These are phyloP conservation scores for Salix udensis DNA, from an alignment of 345 rosid genomes.

Conservation along the genomic window DNA sequence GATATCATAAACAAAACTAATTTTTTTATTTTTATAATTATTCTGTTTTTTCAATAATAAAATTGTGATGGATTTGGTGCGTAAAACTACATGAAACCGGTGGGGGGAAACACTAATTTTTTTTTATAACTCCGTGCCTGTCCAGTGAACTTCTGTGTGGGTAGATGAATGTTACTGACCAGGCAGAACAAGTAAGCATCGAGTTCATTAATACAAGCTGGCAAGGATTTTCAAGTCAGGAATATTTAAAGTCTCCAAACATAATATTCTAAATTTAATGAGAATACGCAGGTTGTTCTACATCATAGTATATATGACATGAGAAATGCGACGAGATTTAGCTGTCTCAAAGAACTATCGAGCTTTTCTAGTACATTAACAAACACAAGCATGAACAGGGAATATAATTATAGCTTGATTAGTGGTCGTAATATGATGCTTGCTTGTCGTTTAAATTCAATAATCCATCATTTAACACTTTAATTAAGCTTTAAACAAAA, in stretches of 20 bases:
- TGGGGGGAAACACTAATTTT: too few relatives aligned
- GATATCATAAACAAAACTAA: too few relatives aligned
- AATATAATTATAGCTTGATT: neutral
- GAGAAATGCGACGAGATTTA: neutral
- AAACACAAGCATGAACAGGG: too few relatives aligned
- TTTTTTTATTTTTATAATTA: too few relatives aligned
- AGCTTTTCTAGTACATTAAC: too few relatives aligned
- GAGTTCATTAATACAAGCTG: neutral
- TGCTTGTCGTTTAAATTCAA: conserved; percentile 13
- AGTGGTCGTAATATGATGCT: neutral
- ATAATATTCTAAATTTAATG: neutral
- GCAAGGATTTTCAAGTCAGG: neutral
- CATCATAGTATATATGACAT: neutral
- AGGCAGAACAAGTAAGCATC: neutral
- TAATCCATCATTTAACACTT: conserved; percentile 7
- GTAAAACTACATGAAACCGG: too few relatives aligned
- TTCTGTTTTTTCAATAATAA: too few relatives aligned
- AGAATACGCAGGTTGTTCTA: neutral
- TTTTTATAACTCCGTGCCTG: neutral
- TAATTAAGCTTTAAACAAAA: neutral
- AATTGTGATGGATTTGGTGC: too few relatives aligned
- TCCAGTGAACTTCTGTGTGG: neutral
- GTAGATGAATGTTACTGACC: neutral
- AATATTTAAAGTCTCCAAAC: neutral
- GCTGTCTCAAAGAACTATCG: too few relatives aligned